These are phyloP conservation scores for Pterocarpus macrocarpus DNA, from an alignment of 306 rosid genomes.

Conservation along the genomic window DNA sequence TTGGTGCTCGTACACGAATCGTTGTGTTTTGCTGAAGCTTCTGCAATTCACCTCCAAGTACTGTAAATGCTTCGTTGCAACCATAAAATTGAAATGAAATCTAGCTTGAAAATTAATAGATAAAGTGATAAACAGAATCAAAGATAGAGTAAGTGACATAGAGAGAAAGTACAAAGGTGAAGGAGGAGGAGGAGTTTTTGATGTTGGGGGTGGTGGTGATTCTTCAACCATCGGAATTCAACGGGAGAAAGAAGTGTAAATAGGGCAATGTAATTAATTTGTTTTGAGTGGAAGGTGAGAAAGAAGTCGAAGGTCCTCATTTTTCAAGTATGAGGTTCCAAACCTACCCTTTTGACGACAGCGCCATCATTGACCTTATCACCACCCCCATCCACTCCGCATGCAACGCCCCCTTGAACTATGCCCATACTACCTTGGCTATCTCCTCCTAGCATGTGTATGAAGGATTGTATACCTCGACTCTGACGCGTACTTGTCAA, in stretches of 20 bases:
- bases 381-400: too few relatives aligned
- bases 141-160: not conserved
- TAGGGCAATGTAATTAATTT: too few relatives aligned
- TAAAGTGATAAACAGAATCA: not conserved
- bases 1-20: conserved; percentile 73
- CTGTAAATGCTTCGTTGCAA: conserved; percentile 32
- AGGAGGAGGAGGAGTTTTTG: conserved; percentile 1
- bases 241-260: not conserved
- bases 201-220: not conserved
- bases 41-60: conserved; percentile 71
- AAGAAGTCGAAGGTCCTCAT: too few relatives aligned
- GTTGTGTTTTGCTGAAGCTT: conserved; percentile 64
- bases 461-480: too few relatives aligned
- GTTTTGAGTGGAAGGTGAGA: too few relatives aligned
- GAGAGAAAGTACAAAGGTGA: conserved; percentile 26
- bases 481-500: too few relatives aligned
- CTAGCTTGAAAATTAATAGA: conserved; percentile 1
- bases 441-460: too few relatives aligned
- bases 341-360: too few relatives aligned
- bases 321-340: too few relatives aligned
- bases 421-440: too few relatives aligned
- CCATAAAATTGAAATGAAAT: conserved; percentile 5
- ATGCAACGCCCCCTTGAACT: too few relatives aligned
- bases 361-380: too few relatives aligned
- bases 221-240: conserved; percentile 32